Percentiles rank a stretch among this genome's conserved stretches.
phyloP scores from a whole-genome alignment of 2,329 filamentous ascomycete genomes.

The Ilyonectria mors-panacis region DNA sequence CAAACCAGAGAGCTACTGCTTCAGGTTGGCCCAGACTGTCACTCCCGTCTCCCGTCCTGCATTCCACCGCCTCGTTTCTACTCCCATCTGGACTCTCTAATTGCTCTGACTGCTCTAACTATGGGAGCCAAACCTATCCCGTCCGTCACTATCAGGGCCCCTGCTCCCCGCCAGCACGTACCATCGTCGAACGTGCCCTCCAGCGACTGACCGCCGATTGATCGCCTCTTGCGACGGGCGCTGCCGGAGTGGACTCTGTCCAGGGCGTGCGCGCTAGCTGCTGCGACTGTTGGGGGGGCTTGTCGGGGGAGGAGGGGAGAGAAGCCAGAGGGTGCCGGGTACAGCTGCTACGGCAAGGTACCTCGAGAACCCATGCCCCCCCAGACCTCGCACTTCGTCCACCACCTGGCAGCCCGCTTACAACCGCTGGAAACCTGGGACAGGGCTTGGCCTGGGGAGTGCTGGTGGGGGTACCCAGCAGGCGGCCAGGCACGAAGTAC shows the following conservation, averaged over 20 bases:
- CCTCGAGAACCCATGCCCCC: conserved; percentile 14
- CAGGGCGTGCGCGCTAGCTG: conserved; percentile 44
- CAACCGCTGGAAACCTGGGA: conserved; percentile 16
- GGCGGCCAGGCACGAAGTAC: conserved; percentile 16
- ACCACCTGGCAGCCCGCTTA: conserved; percentile 13
- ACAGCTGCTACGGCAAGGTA: conserved; percentile 14
- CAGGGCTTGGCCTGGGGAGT: not conserved
- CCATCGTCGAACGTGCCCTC: conserved; percentile 20
- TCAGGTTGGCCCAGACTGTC: conserved; percentile 22
- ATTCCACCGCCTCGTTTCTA: conserved; percentile 19
- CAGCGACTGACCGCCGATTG: conserved; percentile 49
- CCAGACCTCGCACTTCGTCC: conserved; percentile 26
- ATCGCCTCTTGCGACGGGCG: conserved; percentile 42
- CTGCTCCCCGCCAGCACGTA: conserved; percentile 35
- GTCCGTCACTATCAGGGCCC: conserved; percentile 32
- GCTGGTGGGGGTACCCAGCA: conserved; percentile 5
- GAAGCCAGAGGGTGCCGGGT: conserved; percentile 4
- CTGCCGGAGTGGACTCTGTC: conserved; percentile 44
- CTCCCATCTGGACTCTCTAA: not conserved
- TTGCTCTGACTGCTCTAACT: not conserved
- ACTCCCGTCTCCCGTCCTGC: conserved; percentile 8
- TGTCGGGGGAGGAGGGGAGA: conserved; percentile 1
- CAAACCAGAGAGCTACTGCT: conserved; percentile 2
- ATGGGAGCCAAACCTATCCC: not conserved
- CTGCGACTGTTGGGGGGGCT: conserved; percentile 39